Percentiles rank a stretch among this genome's conserved stretches.
Conservation (phyloP, 208 protist genomes). For the Leishmania mexicana region DNA sequence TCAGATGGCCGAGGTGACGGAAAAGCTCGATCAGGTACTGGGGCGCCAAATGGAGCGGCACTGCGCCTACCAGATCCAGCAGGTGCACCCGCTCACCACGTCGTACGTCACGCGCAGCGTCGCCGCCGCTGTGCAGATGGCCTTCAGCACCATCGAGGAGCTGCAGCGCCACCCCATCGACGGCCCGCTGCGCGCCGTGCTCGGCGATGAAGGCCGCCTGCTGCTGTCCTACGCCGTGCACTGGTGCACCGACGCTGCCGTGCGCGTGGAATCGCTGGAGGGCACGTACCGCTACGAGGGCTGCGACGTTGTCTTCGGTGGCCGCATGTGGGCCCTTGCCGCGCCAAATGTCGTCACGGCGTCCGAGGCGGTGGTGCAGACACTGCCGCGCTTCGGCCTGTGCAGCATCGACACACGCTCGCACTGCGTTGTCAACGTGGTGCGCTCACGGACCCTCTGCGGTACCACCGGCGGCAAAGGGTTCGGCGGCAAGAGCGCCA, state of each 20-base stretch:
- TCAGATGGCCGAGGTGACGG: conserved; percentile 57
- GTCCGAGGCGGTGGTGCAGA: conserved; percentile 17
- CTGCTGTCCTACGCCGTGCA: conserved; percentile 67
- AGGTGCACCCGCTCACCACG: conserved; percentile 75
- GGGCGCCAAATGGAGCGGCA: conserved; percentile 36
- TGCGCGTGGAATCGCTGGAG: conserved; percentile 42
- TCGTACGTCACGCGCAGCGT: conserved; percentile 54
- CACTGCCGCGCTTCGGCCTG: conserved; percentile 16
- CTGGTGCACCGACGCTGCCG: conserved; percentile 76
- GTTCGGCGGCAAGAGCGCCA: not conserved
- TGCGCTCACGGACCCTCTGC: conserved; percentile 15
- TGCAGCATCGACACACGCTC: conserved; percentile 10
- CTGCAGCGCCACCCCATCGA: conserved; percentile 58
- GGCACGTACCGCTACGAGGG: conserved; percentile 65
- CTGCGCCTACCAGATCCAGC: conserved; percentile 64
- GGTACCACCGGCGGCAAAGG: not conserved
- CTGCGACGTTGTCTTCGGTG: conserved; percentile 61
- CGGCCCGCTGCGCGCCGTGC: conserved; percentile 44
- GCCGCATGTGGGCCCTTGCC: conserved; percentile 76
- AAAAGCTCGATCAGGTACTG: conserved; percentile 46
- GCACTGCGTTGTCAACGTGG: conserved; percentile 9
- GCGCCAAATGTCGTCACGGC: conserved; percentile 69
- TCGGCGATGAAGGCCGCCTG: conserved; percentile 63
- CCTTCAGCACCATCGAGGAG: conserved; percentile 62
- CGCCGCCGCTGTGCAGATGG: conserved; percentile 56